Percentiles rank a stretch among this genome's conserved stretches.
Conservation (phyloP, 164 flowering plant genomes). For the Aristolochia fimbriata region DNA sequence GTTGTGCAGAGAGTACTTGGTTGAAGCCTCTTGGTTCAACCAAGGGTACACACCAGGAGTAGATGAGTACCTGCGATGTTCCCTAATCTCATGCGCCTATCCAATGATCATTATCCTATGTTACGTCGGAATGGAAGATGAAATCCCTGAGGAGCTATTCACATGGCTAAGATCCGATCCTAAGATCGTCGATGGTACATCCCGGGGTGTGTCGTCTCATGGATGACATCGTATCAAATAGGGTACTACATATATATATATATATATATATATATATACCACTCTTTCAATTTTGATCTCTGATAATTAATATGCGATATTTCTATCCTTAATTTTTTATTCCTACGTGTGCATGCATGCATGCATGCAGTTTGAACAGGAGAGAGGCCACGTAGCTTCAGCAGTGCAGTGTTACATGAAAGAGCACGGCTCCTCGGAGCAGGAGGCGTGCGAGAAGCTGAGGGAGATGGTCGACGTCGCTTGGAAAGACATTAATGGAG, state of each 20-base stretch:
- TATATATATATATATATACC: neutral
- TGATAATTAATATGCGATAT: too few species aligned
- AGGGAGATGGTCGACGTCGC: neutral
- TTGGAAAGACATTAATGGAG: constrained; percentile 16
- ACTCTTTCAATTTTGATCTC: too few species aligned
- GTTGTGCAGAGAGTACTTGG: constrained; percentile 13
- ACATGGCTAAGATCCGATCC: constrained; percentile 20
- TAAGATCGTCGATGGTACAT: constrained; percentile 1
- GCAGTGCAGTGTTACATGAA: constrained; percentile 12
- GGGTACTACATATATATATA: constrained; percentile 4
- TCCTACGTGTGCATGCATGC: neutral
- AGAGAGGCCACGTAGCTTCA: constrained; percentile 24
- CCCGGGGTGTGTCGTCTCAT: constrained; percentile 5
- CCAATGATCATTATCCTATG: constrained; percentile 2
- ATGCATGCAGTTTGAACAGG: constrained; percentile 25
- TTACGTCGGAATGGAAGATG: constrained; percentile 23
- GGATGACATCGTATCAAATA: constrained; percentile 15
- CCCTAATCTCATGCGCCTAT: constrained; percentile 8
- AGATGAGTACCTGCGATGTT: constrained; percentile 24
- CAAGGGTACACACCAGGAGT: neutral
- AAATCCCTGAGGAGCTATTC: constrained; percentile 16
- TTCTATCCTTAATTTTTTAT: too few species aligned
- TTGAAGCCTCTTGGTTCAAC: constrained; percentile 28
- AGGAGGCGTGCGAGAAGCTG: constrained; percentile 10
- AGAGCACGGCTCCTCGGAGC: constrained; percentile 15